Evolutionary conservation across 116 monocot species (phyloP).

Genomic region (Iris pallida): DNA sequence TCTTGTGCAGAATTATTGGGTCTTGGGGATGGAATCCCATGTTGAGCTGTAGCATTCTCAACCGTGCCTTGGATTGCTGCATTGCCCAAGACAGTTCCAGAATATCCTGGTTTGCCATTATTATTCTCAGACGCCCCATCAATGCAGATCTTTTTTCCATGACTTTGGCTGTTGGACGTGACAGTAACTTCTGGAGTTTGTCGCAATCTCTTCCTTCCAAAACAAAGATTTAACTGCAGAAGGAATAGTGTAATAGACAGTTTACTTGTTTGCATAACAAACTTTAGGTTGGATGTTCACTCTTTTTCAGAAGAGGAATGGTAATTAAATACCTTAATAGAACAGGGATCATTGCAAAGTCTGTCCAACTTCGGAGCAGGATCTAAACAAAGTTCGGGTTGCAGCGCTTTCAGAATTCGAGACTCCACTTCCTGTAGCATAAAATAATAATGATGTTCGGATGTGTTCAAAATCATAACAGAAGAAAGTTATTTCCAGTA

Average conservation of each 20-base stretch:
- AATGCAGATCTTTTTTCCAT: slow-evolving; percentile 74
- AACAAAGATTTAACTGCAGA: slow-evolving; percentile 73
- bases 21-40: slow-evolving; percentile 25
- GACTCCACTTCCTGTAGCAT: slow-evolving; percentile 85
- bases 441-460: slow-evolving; percentile 7
- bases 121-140: slow-evolving; percentile 42
- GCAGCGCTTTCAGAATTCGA: slow-evolving; percentile 73
- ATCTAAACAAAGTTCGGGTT: slow-evolving; percentile 72
- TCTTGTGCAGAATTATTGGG: slow-evolving; percentile 35
- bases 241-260: neutral
- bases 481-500: neutral
- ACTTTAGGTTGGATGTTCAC: neutral
- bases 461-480: neutral
- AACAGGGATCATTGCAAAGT: slow-evolving; percentile 41
- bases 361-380: slow-evolving; percentile 71
- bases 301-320: neutral
- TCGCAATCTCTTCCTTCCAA: slow-evolving; percentile 54
- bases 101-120: slow-evolving; percentile 22
- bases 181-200: slow-evolving; percentile 47
- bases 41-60: slow-evolving; percentile 30
- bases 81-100: slow-evolving; percentile 29
- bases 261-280: slow-evolving; percentile 5
- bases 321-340: slow-evolving; percentile 47
- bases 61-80: slow-evolving; percentile 21
- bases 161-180: slow-evolving; percentile 50